Base-by-base conservation (phyloP, 768 basidiomycete genomes). In the Coprinopsis marcescibilis region DNA sequence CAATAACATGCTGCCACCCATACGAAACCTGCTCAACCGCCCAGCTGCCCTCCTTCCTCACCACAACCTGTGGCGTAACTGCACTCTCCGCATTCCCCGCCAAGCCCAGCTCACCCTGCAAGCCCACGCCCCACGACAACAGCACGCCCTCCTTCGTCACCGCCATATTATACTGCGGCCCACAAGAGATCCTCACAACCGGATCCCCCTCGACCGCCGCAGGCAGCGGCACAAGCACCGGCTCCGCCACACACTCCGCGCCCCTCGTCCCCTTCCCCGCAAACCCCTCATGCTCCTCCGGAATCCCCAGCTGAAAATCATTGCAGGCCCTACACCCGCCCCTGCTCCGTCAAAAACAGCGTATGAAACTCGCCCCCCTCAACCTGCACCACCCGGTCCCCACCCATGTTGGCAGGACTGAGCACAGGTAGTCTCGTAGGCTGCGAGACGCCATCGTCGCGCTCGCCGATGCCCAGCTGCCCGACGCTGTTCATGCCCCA, bases 281-380 rank as follows among this genome's bases (percentile, higher is more conserved):
- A 38, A 46, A 37, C 19, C 13, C 45, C 24, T 33, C 34, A 20
- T 46, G 45, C 24, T 46, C 45, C 7, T 33, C 45, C 3, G 45
- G 45, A 3, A 46, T 10, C 4, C 45, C 45, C 8, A 46, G 24
- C 35, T 46, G 45, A 27, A n/a, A 46, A 25, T 46, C 35, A 20
- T 36, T 35, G 34, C 34, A 46, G 19, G 32, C 45, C 7, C 45
- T 35, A 43, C 6, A 43, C 27, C 41, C 19, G 26, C 13, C 45
- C 45, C 4, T 33, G 24, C 20, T 17, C 15, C 5, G 45, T 46
- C 4, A 21, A 23, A 25, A 46, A 38, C 10, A 37, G 8, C 6
- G 45, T 46, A 27, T 46, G 45, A 17, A 46, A 46, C 35, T 46
- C 45, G 21, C 45, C 45, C 3, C 45, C 45, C n/a, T 25, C 14